phyloP scores from a whole-genome alignment of 257 asterid species.

The Jacaranda copaia region DNA sequence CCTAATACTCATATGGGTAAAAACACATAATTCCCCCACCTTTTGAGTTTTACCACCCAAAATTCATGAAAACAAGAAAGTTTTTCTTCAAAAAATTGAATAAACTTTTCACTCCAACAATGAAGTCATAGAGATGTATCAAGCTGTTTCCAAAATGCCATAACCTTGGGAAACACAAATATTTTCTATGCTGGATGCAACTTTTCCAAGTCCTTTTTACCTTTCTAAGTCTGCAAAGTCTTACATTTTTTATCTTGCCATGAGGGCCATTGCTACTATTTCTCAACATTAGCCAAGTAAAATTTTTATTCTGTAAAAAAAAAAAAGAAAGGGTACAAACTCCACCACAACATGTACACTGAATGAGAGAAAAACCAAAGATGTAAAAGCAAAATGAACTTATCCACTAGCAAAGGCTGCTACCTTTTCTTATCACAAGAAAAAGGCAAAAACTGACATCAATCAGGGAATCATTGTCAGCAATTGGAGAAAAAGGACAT shows the following conservation, averaged over 20 bases:
- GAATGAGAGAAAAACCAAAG: conserved; percentile 20
- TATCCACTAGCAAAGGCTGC: background rate
- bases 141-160: background rate
- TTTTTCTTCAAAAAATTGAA: background rate
- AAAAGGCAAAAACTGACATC: too few relatives aligned
- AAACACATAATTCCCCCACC: too few relatives aligned
- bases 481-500: background rate
- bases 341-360: conserved; percentile 26
- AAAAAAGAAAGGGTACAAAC: background rate
- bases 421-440: background rate
- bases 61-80: too few relatives aligned
- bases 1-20: too few relatives aligned
- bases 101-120: background rate
- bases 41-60: too few relatives aligned
- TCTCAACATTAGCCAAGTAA: background rate
- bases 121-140: background rate
- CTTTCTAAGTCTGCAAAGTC: too few relatives aligned
- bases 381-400: background rate
- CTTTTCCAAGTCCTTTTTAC: too few relatives aligned
- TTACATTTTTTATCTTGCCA: too few relatives aligned
- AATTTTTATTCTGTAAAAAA: background rate
- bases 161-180: background rate
- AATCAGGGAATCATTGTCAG: background rate
- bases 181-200: background rate
- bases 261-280: too few relatives aligned